phyloP scores from a whole-genome alignment of 192 early-diverging fungal species.

The Martensiomyces pterosporus region DNA sequence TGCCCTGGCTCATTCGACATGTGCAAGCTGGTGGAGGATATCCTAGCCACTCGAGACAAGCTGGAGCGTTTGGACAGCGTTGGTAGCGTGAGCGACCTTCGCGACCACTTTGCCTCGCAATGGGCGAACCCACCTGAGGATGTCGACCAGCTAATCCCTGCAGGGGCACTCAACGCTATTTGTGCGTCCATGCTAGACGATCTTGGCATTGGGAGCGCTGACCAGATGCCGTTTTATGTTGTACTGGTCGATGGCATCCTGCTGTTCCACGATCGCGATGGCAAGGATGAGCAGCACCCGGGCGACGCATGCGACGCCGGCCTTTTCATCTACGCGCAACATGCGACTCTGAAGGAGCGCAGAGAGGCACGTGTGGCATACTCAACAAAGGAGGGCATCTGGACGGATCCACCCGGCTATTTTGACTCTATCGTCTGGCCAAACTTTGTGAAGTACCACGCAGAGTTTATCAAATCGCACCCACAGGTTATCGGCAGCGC shows the following conservation, averaged over 20 bases:
- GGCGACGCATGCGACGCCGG: constrained; percentile 19
- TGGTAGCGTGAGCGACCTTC: background rate
- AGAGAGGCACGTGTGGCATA: constrained; percentile 65
- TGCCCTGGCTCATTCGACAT: constrained; percentile 69
- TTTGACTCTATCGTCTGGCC: constrained; percentile 77
- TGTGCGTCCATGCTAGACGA: constrained; percentile 4
- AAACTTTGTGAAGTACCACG: constrained; percentile 53
- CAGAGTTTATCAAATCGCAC: constrained; percentile 9
- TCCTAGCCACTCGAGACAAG: constrained; percentile 3
- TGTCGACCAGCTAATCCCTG: constrained; percentile 22
- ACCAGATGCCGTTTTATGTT: constrained; percentile 23
- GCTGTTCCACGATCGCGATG: constrained; percentile 57
- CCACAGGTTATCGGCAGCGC: constrained; percentile 8
- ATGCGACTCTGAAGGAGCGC: constrained; percentile 59
- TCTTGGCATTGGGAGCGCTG: constrained; percentile 6
- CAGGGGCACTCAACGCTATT: no score
- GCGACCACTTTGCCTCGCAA: constrained; percentile 31
- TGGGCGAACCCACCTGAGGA: constrained; percentile 47
- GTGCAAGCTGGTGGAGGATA: constrained; percentile 14
- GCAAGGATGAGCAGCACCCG: constrained; percentile 47
- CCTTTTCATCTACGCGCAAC: constrained; percentile 53
- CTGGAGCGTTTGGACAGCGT: background rate
- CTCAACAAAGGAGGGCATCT: constrained; percentile 72
- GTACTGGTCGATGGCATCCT: constrained; percentile 72
- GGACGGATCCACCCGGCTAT: constrained; percentile 72